Conservation (phyloP, 768 basidiomycete species). For the Termitomyces sp. region DNA sequence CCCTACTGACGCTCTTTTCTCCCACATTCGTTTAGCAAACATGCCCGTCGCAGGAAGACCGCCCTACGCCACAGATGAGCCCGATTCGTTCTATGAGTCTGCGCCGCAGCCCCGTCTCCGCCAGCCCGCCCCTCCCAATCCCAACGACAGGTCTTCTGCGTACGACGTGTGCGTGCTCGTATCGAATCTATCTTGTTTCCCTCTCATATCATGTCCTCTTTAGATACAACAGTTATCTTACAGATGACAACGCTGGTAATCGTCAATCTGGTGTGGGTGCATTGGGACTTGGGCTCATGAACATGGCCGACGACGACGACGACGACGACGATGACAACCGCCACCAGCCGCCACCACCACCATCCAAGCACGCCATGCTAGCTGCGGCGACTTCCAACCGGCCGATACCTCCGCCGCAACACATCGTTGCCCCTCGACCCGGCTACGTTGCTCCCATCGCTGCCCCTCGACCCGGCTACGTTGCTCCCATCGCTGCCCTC, state of each 20-base stretch:
- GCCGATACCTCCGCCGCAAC: slow-evolving; percentile 24
- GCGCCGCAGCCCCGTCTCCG: slow-evolving; percentile 40
- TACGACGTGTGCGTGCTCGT: slow-evolving; percentile 60
- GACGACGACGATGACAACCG: slow-evolving; percentile 30
- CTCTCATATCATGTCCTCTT: neutral
- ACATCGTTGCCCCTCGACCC: slow-evolving; percentile 67
- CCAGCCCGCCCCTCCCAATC: slow-evolving; percentile 43
- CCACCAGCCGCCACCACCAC: slow-evolving; percentile 12
- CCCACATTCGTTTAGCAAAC: slow-evolving; percentile 23
- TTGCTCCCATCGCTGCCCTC: slow-evolving; percentile 64
- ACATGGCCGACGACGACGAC: slow-evolving; percentile 43
- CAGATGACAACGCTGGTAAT: slow-evolving; percentile 21
- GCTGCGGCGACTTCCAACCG: slow-evolving; percentile 2
- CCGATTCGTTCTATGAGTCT: slow-evolving; percentile 55
- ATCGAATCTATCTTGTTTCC: slow-evolving; percentile 8
- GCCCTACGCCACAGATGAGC: slow-evolving; percentile 67
- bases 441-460: slow-evolving; percentile 72
- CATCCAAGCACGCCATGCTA: slow-evolving; percentile 5
- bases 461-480: slow-evolving; percentile 69
- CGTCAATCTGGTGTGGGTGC: slow-evolving; percentile 54
- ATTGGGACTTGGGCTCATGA: slow-evolving; percentile 46
- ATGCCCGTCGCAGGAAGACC: slow-evolving; percentile 58
- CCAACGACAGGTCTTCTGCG: slow-evolving; percentile 56
- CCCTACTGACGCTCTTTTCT: slow-evolving; percentile 11
- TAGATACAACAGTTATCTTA: slow-evolving; percentile 67